Evolutionary conservation across 2,329 filamentous ascomycete species (phyloP), one percentile per base, ranked within the genome.

Genomic region (Ophiostoma sp.): DNA sequence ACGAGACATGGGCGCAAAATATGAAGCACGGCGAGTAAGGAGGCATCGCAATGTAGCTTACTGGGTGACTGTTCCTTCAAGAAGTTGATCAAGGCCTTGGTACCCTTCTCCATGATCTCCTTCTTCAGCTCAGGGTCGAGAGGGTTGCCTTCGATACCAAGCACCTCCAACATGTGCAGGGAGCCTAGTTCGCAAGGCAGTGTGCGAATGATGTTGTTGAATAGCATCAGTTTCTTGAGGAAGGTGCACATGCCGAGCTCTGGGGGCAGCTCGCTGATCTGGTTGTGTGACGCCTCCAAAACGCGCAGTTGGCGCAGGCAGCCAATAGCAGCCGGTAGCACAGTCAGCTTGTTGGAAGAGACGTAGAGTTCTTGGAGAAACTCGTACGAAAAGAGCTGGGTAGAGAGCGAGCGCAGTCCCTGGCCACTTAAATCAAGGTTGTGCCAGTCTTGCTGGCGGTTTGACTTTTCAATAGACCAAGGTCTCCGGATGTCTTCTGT

Each of bases 191-290:
- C 93, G 74, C 84, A 89, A 0, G 95, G 95, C 40, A 99, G 82
- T 36, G 87, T 88, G 70, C 87, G 86, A 67, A 99, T 89, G 71
- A 91, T 85, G 78, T 99, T 99, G 80, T 97, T 93, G 77, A 97
- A 97, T 2, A 97, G 82, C 41, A 93, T 82, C 5, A 99, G 83
- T 72, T 91, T 88, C 79, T 92, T 93, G 68, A 99, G 82, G 73
- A 93, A 95, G 41, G 93, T 95, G 74, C 97, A 92, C 94, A 98
- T 99, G 75, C 95, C 95, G 70, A 99, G 87, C 80, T 99, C 94
- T 36, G 91, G 86, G 0, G 95, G 95, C 4, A 99, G 82, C 72
- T 90, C 87, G 8, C 84, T 85, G 70, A 99, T 83, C 71, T 94
- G 87, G 78, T 99, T 99, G 79, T 89, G 88, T 0, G 95, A 98